A percentile compares a stretch with the other conserved stretches of the same genome.
Evolutionary conservation across 192 early-diverging fungal species (phyloP).

Genomic region (Phycomyces nitens): DNA sequence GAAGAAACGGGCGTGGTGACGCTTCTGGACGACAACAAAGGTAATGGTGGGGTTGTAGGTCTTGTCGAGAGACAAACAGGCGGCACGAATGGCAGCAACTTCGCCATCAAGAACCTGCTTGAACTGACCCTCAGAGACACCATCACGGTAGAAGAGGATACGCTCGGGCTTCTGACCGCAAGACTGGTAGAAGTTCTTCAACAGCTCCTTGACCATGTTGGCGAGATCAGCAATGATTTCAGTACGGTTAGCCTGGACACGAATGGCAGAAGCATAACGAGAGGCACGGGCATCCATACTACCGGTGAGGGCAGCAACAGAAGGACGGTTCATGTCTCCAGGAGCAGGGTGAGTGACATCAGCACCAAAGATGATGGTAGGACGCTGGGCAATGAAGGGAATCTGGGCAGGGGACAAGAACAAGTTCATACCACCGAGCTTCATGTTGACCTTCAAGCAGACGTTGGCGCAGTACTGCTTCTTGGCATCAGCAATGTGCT

Average conservation of each 20-base stretch:
- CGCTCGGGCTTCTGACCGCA: conserved; percentile 70
- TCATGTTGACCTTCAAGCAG: conserved; percentile 90
- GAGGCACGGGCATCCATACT: conserved; percentile 63
- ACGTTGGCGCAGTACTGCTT: conserved; percentile 95
- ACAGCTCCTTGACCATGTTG: conserved; percentile 59
- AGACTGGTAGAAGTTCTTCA: conserved; percentile 62
- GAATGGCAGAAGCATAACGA: conserved; percentile 59
- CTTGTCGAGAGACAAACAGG: conserved; percentile 58
- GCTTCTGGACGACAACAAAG: conserved; percentile 83
- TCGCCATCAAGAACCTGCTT: conserved; percentile 70
- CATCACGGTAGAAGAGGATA: conserved; percentile 88
- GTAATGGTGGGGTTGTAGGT: conserved; percentile 79
- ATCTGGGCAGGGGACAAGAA: conserved; percentile 56
- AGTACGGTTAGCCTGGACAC: conserved; percentile 62
- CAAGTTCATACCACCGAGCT: conserved; percentile 88
- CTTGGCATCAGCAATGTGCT: conserved; percentile 70
- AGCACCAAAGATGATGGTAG: conserved; percentile 87
- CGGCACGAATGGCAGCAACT: conserved; percentile 47
- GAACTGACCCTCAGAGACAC: conserved; percentile 88
- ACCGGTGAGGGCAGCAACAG: conserved; percentile 75
- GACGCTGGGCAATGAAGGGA: conserved; percentile 64
- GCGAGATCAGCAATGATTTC: conserved; percentile 73
- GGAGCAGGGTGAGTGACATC: conserved; percentile 87
- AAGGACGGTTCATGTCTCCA: conserved; percentile 59
- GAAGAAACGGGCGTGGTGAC: conserved; percentile 88